Conservation (phyloP, 352 stramenopile genomes). For the Hyaloperonospora arabidopsidis region DNA sequence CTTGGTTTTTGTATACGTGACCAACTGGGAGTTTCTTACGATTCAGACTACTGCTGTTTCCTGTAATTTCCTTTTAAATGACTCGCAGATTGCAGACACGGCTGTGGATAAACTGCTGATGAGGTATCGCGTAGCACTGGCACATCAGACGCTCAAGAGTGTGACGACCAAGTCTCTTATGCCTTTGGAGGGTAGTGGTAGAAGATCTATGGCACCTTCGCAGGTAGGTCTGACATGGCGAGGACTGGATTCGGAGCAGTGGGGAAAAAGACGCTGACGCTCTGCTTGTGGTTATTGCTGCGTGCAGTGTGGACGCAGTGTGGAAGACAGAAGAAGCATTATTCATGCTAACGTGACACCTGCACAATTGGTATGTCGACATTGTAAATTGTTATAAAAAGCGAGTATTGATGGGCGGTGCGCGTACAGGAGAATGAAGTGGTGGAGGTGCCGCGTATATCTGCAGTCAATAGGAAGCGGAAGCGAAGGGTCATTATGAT, state of each 20-base stretch:
- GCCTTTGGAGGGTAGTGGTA: slow-evolving; percentile 22
- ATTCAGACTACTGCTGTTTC: neutral
- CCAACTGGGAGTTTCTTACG: too few species aligned
- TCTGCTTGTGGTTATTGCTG: slow-evolving; percentile 9
- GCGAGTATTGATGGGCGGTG: neutral
- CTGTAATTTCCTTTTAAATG: slow-evolving; percentile 3
- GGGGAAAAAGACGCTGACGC: neutral
- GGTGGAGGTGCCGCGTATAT: slow-evolving; percentile 9
- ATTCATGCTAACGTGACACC: slow-evolving; percentile 30
- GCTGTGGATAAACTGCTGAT: slow-evolving; percentile 59
- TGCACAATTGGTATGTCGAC: slow-evolving; percentile 23
- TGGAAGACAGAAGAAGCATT: slow-evolving; percentile 32
- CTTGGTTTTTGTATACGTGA: neutral
- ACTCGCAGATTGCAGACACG: slow-evolving; percentile 41
- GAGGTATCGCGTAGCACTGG: slow-evolving; percentile 42
- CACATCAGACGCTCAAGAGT: slow-evolving; percentile 32
- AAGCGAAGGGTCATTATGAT: slow-evolving; percentile 49
- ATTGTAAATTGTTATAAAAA: neutral
- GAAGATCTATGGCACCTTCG: slow-evolving; percentile 33
- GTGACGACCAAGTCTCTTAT: slow-evolving; percentile 27
- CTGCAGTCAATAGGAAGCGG: slow-evolving; percentile 39
- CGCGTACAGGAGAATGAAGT: slow-evolving; percentile 15
- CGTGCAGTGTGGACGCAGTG: slow-evolving; percentile 33
- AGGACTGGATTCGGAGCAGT: neutral
- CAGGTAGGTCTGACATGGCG: slow-evolving; percentile 17